These are phyloP conservation scores for Mortierella sp. DNA, from an alignment of 371 early-diverging fungal species.

Conservation along the genomic window DNA sequence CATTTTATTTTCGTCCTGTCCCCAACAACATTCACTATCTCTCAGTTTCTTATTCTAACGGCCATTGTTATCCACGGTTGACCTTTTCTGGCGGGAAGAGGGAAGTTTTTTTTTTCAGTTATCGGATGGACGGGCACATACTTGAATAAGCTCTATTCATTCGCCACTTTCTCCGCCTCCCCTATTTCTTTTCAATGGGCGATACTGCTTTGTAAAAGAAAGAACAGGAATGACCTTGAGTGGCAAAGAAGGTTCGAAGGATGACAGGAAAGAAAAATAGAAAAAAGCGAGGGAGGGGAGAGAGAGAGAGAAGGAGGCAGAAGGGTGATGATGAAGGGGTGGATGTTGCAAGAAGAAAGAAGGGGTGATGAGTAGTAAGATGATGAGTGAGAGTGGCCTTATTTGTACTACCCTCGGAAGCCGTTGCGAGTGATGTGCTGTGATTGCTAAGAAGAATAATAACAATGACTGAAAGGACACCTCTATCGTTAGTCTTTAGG, in stretches of 20 bases:
- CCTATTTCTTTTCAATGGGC: conserved; percentile 1
- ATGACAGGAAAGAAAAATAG: background rate
- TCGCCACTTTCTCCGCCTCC: background rate
- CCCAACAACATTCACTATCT: conserved; percentile 6
- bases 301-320: background rate
- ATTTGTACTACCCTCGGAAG: background rate
- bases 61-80: background rate
- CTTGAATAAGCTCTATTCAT: background rate
- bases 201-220: background rate
- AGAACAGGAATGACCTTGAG: background rate
- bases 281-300: background rate
- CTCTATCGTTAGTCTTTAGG: background rate
- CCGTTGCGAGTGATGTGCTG: conserved; percentile 2
- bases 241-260: conserved; percentile 12
- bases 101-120: background rate
- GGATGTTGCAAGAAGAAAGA: background rate
- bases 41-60: background rate
- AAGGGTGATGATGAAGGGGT: background rate
- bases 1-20: background rate
- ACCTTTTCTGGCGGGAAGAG: background rate
- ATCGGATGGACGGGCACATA: background rate
- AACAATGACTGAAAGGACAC: background rate
- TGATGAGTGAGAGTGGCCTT: background rate
- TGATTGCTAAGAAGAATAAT: background rate
- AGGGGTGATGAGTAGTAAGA: background rate